phyloP scores from a whole-genome alignment of 805 yeast genomes.

The Ogataea neopini region DNA sequence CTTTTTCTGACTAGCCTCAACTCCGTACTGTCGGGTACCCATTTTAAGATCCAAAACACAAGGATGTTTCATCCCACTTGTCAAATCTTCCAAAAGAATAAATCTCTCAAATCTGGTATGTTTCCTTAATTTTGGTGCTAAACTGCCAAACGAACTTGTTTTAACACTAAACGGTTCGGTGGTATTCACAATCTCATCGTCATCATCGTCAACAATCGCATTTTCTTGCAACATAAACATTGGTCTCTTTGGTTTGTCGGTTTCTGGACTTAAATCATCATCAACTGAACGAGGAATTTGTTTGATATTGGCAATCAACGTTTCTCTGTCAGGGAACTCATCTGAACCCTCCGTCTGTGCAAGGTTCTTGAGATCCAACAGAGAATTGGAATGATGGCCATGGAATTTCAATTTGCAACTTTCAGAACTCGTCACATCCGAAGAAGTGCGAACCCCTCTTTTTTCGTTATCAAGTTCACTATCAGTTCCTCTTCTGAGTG shows the following conservation, averaged over 20 bases:
- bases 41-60: constrained; percentile 93
- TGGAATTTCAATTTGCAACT: not conserved
- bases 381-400: constrained; percentile 23
- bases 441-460: not conserved
- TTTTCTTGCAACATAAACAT: constrained; percentile 10
- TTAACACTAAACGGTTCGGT: not conserved
- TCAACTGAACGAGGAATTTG: constrained; percentile 21
- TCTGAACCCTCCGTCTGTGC: constrained; percentile 14
- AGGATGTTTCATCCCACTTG: constrained; percentile 78
- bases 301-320: constrained; percentile 42
- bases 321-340: constrained; percentile 30
- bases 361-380: constrained; percentile 25
- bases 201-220: constrained; percentile 21
- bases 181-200: constrained; percentile 6
- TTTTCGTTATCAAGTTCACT: not conserved
- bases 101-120: constrained; percentile 72
- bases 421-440: constrained; percentile 3
- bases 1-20: constrained; percentile 78
- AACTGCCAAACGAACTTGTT: constrained; percentile 5
- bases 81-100: constrained; percentile 85
- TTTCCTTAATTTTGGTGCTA: constrained; percentile 19
- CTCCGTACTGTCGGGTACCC: constrained; percentile 98
- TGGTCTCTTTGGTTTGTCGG: constrained; percentile 11
- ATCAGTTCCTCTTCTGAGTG: constrained; percentile 1
- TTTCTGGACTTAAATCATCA: constrained; percentile 7